Evolutionary conservation across 768 basidiomycete genomes (phyloP).

Genomic region (Scleroderma bovista): DNA sequence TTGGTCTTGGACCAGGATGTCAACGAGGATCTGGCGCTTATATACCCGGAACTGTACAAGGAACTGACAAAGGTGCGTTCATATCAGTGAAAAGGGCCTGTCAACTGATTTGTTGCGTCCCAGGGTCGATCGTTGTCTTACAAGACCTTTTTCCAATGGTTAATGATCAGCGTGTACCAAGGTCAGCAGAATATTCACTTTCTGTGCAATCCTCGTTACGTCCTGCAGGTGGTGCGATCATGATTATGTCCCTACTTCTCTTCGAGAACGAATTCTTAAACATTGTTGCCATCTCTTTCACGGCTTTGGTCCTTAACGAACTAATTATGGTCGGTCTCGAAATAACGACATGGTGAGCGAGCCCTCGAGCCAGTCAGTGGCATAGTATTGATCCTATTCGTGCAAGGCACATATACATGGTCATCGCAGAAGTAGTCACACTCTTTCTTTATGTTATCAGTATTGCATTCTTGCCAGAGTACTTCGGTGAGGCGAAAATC

Average conservation of each 20-base stretch:
- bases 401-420: slow-evolving; percentile 90
- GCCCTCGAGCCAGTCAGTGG: neutral
- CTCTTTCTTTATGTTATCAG: slow-evolving; percentile 84
- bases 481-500: slow-evolving; percentile 72
- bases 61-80: slow-evolving; percentile 84
- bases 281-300: slow-evolving; percentile 98
- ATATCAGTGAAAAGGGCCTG: neutral
- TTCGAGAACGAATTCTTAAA: slow-evolving; percentile 98
- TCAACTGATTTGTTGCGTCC: slow-evolving; percentile 1
- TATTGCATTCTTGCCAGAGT: slow-evolving; percentile 92
- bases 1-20: slow-evolving; percentile 94
- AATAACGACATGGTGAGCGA: slow-evolving; percentile 86
- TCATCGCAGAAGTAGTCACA: slow-evolving; percentile 85
- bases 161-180: slow-evolving; percentile 97
- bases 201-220: neutral
- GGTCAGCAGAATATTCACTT: slow-evolving; percentile 37
- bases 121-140: slow-evolving; percentile 92
- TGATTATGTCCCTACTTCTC: slow-evolving; percentile 94
- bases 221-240: slow-evolving; percentile 83
- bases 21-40: slow-evolving; percentile 87
- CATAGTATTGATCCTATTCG: neutral
- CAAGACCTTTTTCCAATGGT: slow-evolving; percentile 98
- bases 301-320: slow-evolving; percentile 92
- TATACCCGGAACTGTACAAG: slow-evolving; percentile 98
- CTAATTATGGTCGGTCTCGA: slow-evolving; percentile 98